These are phyloP conservation scores for Lactifluus hygrophoroides DNA, from an alignment of 768 basidiomycete genomes.

Conservation along the genomic window DNA sequence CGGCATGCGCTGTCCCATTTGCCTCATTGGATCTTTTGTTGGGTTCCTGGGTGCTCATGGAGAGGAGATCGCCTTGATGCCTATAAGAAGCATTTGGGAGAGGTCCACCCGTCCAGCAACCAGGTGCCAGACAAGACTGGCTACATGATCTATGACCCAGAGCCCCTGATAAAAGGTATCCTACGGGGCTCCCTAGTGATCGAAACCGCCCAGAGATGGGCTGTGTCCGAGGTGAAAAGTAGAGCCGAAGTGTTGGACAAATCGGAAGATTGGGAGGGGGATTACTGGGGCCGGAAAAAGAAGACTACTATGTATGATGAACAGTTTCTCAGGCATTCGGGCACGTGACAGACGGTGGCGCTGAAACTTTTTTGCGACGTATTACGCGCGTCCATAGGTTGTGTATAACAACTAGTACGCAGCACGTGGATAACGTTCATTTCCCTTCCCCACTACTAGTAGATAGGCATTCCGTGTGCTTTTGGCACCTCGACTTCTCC, in stretches of 20 bases:
- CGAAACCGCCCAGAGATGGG: not conserved
- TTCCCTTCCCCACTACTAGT: too few relatives aligned
- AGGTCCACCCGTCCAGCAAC: not conserved
- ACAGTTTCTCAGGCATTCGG: too few relatives aligned
- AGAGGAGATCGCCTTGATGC: not conserved
- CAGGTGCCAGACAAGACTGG: not conserved
- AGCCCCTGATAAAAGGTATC: not conserved
- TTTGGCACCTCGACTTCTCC: too few relatives aligned
- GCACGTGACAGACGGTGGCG: too few relatives aligned
- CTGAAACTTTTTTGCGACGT: too few relatives aligned
- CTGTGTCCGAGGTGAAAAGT: not conserved
- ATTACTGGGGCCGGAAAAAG: not conserved
- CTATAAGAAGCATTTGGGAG: not conserved
- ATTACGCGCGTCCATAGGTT: too few relatives aligned
- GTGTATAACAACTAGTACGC: too few relatives aligned
- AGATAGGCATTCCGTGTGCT: too few relatives aligned
- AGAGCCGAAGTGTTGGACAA: not conserved
- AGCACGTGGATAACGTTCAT: too few relatives aligned
- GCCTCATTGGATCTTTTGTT: conserved; percentile 1
- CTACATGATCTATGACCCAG: not conserved
- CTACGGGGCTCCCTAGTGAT: not conserved
- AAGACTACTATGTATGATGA: not conserved
- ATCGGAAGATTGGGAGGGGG: not conserved
- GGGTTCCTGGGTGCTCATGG: not conserved
- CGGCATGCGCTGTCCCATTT: not conserved